Conservation (phyloP, 2,329 filamentous ascomycete species). For the Pyrenochaeta sp. region DNA sequence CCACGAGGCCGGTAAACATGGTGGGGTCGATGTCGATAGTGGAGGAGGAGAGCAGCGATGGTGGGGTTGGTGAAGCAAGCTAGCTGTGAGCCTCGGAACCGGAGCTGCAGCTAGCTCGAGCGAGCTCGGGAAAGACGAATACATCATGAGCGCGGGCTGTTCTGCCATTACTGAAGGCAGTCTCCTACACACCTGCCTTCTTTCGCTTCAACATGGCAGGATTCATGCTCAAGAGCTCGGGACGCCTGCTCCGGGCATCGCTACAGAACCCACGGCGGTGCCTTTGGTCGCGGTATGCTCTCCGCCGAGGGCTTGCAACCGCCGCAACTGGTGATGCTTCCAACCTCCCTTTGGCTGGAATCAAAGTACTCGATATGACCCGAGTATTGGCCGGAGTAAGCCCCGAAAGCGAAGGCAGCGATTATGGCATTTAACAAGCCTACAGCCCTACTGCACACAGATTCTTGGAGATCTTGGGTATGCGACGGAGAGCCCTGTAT, state of each 20-base stretch:
- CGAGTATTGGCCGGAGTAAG: constrained; percentile 91
- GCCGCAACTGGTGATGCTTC: constrained; percentile 50
- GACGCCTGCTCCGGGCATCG: constrained; percentile 14
- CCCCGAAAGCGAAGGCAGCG: constrained; percentile 18
- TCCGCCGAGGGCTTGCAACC: constrained; percentile 53
- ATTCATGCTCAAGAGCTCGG: constrained; percentile 24
- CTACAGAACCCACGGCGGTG: constrained; percentile 1
- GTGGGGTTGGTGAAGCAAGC: constrained; percentile 30
- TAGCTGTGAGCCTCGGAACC: constrained; percentile 30
- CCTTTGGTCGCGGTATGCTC: constrained; percentile 17
- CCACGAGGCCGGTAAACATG: constrained; percentile 85
- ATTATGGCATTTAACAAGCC: constrained; percentile 26
- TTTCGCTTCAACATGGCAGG: constrained; percentile 20
- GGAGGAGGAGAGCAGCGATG: constrained; percentile 10
- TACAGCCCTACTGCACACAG: constrained; percentile 93
- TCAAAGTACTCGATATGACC: constrained; percentile 95
- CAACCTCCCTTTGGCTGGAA: constrained; percentile 78
- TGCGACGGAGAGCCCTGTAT: constrained; percentile 47
- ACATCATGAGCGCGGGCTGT: constrained; percentile 11
- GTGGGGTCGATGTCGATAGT: constrained; percentile 28
- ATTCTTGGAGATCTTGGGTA: constrained; percentile 96
- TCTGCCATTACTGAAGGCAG: constrained; percentile 7
- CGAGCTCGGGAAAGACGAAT: constrained; percentile 8
- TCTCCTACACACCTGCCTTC: neutral
- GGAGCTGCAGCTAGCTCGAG: neutral